These are phyloP conservation scores for Trichoderma breve DNA, from an alignment of 2,329 filamentous ascomycete species.

Conservation along the genomic window DNA sequence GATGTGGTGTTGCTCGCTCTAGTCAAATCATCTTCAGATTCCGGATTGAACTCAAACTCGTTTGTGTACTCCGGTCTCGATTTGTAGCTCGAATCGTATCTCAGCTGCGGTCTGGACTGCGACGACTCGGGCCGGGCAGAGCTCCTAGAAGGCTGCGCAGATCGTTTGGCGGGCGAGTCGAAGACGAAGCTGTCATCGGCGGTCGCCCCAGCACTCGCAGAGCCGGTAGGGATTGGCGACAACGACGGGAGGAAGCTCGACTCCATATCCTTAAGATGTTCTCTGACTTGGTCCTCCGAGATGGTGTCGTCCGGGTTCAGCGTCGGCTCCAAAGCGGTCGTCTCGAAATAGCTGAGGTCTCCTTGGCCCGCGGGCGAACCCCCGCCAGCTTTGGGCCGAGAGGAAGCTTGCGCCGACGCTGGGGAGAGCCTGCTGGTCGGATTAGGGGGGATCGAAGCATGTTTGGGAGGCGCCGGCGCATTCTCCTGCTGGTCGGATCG, in stretches of 20 bases:
- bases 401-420: neutral
- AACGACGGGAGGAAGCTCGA: constrained; percentile 61
- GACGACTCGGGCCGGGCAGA: neutral
- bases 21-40: constrained; percentile 28
- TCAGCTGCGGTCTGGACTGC: neutral
- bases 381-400: neutral
- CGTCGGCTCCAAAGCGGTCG: constrained; percentile 37
- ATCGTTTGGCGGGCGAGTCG: constrained; percentile 43
- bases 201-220: constrained; percentile 39
- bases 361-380: constrained; percentile 2
- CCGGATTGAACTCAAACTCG: constrained; percentile 13
- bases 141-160: constrained; percentile 9
- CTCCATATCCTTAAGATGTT: constrained; percentile 62
- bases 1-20: constrained; percentile 46
- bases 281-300: constrained; percentile 52
- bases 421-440: constrained; percentile 4
- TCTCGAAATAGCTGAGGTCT: constrained; percentile 45
- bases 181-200: constrained; percentile 61
- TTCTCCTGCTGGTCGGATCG: constrained; percentile 5
- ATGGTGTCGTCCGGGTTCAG: constrained; percentile 45
- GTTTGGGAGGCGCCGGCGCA: constrained; percentile 11
- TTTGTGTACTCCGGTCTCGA: constrained; percentile 22
- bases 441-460: constrained; percentile 1
- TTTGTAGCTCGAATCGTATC: constrained; percentile 22
- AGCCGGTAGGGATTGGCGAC: constrained; percentile 53